Evolutionary conservation across 1,284 basidiomycete genomes (phyloP), one percentile per base, ranked within the genome.

Genomic region (Apiotrichum mycotoxinovorans): DNA sequence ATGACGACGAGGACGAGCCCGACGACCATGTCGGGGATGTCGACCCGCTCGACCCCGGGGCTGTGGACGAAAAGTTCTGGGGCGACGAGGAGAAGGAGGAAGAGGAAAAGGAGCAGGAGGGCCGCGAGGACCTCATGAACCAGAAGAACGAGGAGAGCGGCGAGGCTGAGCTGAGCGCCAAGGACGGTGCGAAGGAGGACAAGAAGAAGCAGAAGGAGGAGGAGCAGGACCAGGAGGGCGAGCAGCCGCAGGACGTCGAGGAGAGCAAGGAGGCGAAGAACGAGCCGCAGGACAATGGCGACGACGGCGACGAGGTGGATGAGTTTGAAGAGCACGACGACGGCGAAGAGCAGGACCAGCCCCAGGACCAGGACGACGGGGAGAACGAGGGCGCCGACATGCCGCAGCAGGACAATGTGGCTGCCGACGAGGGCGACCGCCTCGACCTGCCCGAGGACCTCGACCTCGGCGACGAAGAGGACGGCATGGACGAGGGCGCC

Each of bases 21-120:
- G 91, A 97, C 44, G 94, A 98, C 64, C 86, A 87, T 57, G 76
- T 95, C 26, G 92, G 86, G 27, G 84, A 94, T 59, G 80, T 97
- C 42, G 92, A 96, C 75, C 84, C 86, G 2, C 80, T 85, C n/a
- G 93, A 97, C 75, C 89, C 91, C 10, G 83, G 85, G 26, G 87
- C 87, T 0, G 85, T 97, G 12, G 95, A 98, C 70, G 95, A 98
- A 78, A 98, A 98, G 79, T 81, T 98, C 65, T 98, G 96, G 95
- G 91, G 88, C 35, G 89, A 93, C 62, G 87, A 94, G 62, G 71
- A 79, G 27, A 76, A 81, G 50, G 78, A 83, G 52, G 73, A 80
- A 38, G 78, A 83, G 52, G 74, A 80, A 33, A 79, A 69, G 60
- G 70, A 76, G 61, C 56, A 69, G 17, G 68, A 63, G 25, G 65